Base-by-base conservation (phyloP, 2,329 filamentous ascomycete species). In the Dactylellina parvicollis region DNA sequence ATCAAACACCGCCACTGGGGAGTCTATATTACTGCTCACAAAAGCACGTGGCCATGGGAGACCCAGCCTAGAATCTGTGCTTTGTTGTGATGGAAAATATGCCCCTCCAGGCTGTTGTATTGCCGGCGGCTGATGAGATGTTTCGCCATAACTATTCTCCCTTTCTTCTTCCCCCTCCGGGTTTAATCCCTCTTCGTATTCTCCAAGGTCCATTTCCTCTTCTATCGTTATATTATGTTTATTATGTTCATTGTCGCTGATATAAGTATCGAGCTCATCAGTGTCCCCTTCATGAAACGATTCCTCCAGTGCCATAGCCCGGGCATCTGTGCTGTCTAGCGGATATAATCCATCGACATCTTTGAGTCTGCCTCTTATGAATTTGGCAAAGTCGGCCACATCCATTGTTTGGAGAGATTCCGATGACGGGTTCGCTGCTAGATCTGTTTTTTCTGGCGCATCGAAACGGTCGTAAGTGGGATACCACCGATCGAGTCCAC, bases 271-370 rank as follows among this genome's bases (percentile, higher is more conserved):
- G 12, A 50, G 26, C 3, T 28, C 46, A 28, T 50, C 46, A 4
- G 46, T 50, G 22, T 50, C 46, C 2, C 46, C 46, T 14, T 26
- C 46, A 30, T 50, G 46, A 26, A 50, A n/a, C 3, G 46, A 50
- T 50, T 30, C 20, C 24, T 50, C 46, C 20, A 50, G 22, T 22
- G 7, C 22, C 10, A 50, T 12, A 12, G 22, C 22, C 24, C 7
- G 36, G 4, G n/a, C n/a, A 40, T 40, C 36, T 8, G n/a, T 40
- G n/a, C 36, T 40, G n/a, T 40, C 36, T 4, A 40, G 36, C 4
- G 36, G n/a, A 14, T 40, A 16, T 40, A 16, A 12, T 16, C n/a
- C 36, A 40, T 12, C 36, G n/a, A 8, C n/a, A 40, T 16, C 36
- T 12, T 16, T 12, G n/a, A 40, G 9, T 16, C 36, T 40, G 4